Evolutionary conservation across 1,139 yeast genomes (phyloP), one percentile per base, ranked within the genome.

Genomic region (Kodamaea arcana): DNA sequence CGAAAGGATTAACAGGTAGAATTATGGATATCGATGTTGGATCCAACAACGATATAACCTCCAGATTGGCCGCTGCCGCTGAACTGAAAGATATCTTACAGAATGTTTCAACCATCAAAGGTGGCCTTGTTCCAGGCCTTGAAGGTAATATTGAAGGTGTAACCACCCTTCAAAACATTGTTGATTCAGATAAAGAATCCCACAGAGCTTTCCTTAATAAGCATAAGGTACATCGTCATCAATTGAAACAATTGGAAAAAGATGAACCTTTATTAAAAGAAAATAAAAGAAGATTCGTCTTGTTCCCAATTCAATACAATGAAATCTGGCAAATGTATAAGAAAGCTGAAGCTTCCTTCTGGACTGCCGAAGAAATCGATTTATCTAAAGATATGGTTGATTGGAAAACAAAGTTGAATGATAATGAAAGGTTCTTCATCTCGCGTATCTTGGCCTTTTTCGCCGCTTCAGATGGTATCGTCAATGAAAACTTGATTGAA

Each of bases 341-440:
- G 73, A 88, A 90, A 69, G 97, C 97, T 29, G 98, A 92, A 72
- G 97, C 98, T 16, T 87, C 97, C 10, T 92, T 92, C 76, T 92
- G 99, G 99, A 92, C 98, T 34, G 97, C 98, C 36, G 99, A 92
- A 71, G 99, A 92, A 69, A 88, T 94, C 50, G 99, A 92, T 63
- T 75, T 92, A 50, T 81, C 94, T 44, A 92, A 92, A 72, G 99
- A 92, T 61, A 59, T 75, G 44, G 75, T 75, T 53, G 97, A 92
- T 68, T 90, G 97, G 96, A 87, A 85, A 56, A 72, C 82, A 64
- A 72, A 70, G 52, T 69, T 92, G 65, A 87, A 72, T 56, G 92
- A 85, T 35, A 90, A 88, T 58, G 97, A 92, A 72, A 78, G 94
- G 55, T 90, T 67, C 65, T 94, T 92, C 62, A 69, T 92, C 48